A percentile compares a stretch with the other conserved stretches of the same genome.
These are phyloP conservation scores for Plantago rigida DNA, from an alignment of 305 asterid genomes.

Conservation along the genomic window DNA sequence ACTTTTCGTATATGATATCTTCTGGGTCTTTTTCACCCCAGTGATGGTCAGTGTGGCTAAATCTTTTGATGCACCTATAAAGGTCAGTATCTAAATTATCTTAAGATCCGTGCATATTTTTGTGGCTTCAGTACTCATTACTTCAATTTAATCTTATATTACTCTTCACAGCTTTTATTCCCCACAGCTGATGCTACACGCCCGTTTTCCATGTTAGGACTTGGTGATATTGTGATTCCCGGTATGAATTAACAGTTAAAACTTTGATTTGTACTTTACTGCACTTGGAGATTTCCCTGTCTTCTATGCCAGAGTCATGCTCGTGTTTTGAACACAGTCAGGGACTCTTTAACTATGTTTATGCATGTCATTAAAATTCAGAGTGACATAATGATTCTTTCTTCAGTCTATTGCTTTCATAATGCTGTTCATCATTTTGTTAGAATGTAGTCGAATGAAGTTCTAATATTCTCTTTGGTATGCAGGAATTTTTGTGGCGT, in stretches of 20 bases:
- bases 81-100: constrained; percentile 32
- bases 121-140: constrained; percentile 8
- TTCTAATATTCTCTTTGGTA: neutral
- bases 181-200: constrained; percentile 71
- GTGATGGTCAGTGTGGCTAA: constrained; percentile 81
- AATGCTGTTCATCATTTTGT: too few relatives aligned
- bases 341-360: too few relatives aligned
- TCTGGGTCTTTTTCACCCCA: constrained; percentile 74
- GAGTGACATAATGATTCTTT: too few relatives aligned
- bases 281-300: too few relatives aligned
- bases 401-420: too few relatives aligned
- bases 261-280: too few relatives aligned
- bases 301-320: too few relatives aligned
- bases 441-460: too few relatives aligned
- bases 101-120: constrained; percentile 8
- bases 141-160: constrained; percentile 20
- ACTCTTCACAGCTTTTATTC: constrained; percentile 63
- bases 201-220: constrained; percentile 97
- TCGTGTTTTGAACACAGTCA: too few relatives aligned
- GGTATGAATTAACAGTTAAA: constrained; percentile 34
- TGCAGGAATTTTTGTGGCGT: constrained; percentile 91
- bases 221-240: constrained; percentile 95
- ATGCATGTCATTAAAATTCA: too few relatives aligned
- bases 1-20: constrained; percentile 57
- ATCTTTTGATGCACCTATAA: constrained; percentile 65